phyloP scores from a whole-genome alignment of 2,329 filamentous ascomycete genomes.

The Aspergillus terreus region DNA sequence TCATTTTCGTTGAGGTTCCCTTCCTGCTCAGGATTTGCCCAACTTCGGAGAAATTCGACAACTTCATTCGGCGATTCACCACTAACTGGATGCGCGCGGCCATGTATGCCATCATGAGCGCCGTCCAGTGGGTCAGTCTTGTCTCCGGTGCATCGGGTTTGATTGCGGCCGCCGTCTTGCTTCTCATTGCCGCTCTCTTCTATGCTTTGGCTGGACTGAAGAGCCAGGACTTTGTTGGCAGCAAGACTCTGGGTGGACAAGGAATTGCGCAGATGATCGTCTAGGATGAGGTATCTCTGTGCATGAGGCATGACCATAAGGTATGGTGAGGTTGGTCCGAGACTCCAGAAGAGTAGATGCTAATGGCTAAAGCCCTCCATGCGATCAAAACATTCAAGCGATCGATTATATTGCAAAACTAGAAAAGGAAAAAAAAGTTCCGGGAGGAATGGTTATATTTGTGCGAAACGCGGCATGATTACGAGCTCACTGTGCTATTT shows the following conservation, averaged over 20 bases:
- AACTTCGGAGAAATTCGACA: slow-evolving; percentile 84
- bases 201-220: slow-evolving; percentile 55
- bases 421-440: background rate
- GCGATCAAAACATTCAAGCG: background rate
- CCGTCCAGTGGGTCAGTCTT: slow-evolving; percentile 80
- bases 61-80: slow-evolving; percentile 83
- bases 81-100: slow-evolving; percentile 96
- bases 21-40: slow-evolving; percentile 96
- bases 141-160: slow-evolving; percentile 63
- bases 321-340: background rate
- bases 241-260: slow-evolving; percentile 92
- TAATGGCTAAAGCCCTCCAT: background rate
- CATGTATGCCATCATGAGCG: slow-evolving; percentile 76
- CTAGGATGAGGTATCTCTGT: slow-evolving; percentile 37
- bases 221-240: slow-evolving; percentile 52
- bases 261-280: slow-evolving; percentile 98
- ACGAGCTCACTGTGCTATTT: slow-evolving; percentile 17
- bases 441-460: slow-evolving; percentile 5
- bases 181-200: slow-evolving; percentile 72
- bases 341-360: no score
- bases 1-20: slow-evolving; percentile 85
- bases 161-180: slow-evolving; percentile 79
- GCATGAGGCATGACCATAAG: background rate
- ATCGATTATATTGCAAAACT: background rate
- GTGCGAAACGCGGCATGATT: slow-evolving; percentile 19